A percentile compares a stretch with the other conserved stretches of the same genome.
These are phyloP conservation scores for Cercospora citrullina DNA, from an alignment of 2,329 filamentous ascomycete genomes.

Conservation along the genomic window DNA sequence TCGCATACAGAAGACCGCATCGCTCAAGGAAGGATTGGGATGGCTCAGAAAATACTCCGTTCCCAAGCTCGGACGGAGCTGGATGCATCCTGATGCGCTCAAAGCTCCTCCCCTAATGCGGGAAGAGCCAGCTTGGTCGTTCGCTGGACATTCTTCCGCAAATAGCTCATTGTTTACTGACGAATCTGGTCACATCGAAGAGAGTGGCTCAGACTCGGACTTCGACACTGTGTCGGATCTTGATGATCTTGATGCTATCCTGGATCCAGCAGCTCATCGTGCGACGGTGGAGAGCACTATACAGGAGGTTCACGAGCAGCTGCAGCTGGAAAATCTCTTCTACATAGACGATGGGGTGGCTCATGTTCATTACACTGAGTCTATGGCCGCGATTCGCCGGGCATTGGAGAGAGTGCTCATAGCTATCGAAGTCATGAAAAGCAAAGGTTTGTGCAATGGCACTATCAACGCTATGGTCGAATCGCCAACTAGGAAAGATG, in stretches of 20 bases:
- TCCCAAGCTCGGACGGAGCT: too few species aligned
- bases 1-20: neutral
- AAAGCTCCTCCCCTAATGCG: neutral
- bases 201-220: neutral
- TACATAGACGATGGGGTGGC: neutral
- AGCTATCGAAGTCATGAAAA: too few species aligned
- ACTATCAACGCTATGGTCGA: too few species aligned
- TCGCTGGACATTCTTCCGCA: neutral
- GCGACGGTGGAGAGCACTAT: neutral
- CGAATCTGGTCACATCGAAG: neutral
- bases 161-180: neutral
- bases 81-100: neutral
- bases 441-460: too few species aligned
- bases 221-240: neutral
- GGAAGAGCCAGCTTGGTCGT: neutral
- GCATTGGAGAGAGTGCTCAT: too few species aligned
- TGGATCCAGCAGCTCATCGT: neutral
- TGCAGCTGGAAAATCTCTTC: neutral
- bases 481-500: too few species aligned
- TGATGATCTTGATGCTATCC: neutral
- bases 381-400: neutral
- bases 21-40: neutral
- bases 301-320: neutral
- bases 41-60: neutral
- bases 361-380: neutral